A percentile compares a stretch with the other conserved stretches of the same genome.
These are phyloP conservation scores for Leptographium galeiforme DNA, from an alignment of 2,329 filamentous ascomycete species.

Conservation along the genomic window DNA sequence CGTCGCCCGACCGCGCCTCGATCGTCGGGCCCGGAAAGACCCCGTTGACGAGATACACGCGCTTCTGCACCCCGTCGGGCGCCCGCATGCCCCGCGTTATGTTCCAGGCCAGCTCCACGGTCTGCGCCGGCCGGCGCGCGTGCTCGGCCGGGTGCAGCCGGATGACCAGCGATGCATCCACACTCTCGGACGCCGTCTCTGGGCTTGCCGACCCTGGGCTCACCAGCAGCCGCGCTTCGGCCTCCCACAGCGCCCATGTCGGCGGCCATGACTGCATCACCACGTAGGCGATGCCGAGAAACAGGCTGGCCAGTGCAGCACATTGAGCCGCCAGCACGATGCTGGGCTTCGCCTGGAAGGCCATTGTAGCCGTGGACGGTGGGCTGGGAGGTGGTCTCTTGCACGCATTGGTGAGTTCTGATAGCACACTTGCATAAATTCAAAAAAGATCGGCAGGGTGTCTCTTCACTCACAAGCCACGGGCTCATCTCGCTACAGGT, in stretches of 20 bases:
- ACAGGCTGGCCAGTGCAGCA: not conserved
- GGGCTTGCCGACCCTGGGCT: not conserved
- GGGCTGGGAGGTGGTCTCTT: too few species aligned
- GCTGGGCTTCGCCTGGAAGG: not conserved
- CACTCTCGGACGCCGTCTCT: not conserved
- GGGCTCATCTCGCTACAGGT: too few species aligned
- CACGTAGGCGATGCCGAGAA: not conserved
- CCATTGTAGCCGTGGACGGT: not conserved
- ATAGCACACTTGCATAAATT: too few species aligned
- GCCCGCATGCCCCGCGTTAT: not conserved
- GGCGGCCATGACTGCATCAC: not conserved
- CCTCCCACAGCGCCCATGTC: not conserved
- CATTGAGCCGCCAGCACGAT: not conserved
- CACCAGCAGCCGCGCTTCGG: not conserved
- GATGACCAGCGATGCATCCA: not conserved
- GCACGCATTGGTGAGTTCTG: too few species aligned
- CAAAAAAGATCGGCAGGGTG: too few species aligned
- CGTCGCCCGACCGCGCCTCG: slow-evolving; percentile 31
- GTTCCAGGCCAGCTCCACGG: not conserved
- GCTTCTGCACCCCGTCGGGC: slow-evolving; percentile 1
- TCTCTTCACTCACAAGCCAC: too few species aligned
- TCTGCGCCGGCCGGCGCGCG: not conserved
- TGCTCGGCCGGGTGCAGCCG: not conserved
- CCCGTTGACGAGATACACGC: slow-evolving; percentile 1
- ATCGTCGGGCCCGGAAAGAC: slow-evolving; percentile 33